These are phyloP conservation scores for Aspergillus aculeatus DNA, from an alignment of 2,329 filamentous ascomycete species.

Conservation along the genomic window DNA sequence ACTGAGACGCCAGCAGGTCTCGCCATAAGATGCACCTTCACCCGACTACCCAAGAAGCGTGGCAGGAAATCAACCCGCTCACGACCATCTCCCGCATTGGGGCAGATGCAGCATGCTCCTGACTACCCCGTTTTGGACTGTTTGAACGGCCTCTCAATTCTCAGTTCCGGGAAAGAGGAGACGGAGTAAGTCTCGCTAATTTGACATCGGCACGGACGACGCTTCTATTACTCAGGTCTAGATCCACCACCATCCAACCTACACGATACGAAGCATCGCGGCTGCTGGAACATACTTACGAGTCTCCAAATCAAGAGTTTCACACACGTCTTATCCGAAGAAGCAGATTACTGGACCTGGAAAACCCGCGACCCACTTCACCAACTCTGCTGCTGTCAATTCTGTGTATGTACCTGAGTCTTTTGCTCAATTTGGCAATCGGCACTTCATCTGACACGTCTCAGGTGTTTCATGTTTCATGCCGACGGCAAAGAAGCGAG, in stretches of 20 bases:
- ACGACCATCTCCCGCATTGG: background rate
- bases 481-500: background rate
- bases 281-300: constrained; percentile 1
- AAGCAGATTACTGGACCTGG: background rate
- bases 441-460: background rate
- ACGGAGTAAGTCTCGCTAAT: background rate
- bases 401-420: background rate
- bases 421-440: background rate
- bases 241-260: background rate
- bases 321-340: background rate
- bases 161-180: background rate
- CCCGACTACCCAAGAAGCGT: background rate
- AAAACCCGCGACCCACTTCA: background rate
- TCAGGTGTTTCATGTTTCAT: constrained; percentile 4
- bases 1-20: background rate
- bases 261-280: background rate
- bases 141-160: background rate
- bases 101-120: background rate
- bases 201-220: too few relatives aligned
- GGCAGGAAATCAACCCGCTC: background rate
- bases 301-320: background rate
- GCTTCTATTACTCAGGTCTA: background rate
- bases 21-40: constrained; percentile 2
- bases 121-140: constrained; percentile 1
- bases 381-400: constrained; percentile 1